A percentile compares a stretch with the other conserved stretches of the same genome.
phyloP scores from a whole-genome alignment of 2,329 filamentous ascomycete genomes.

The Neopestalotiopsis rosae region DNA sequence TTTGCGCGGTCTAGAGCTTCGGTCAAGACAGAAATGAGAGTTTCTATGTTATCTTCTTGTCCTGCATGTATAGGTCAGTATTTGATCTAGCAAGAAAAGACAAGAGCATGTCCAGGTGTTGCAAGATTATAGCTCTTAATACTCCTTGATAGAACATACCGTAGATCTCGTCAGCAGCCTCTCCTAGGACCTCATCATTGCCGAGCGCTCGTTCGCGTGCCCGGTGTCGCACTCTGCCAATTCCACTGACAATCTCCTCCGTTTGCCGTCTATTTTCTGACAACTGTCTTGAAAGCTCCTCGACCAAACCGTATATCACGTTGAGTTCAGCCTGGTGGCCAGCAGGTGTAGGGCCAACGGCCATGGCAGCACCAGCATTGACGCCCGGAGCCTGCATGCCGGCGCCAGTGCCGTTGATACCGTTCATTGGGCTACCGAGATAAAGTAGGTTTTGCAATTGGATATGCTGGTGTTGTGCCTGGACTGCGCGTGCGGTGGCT shows the following conservation, averaged over 20 bases:
- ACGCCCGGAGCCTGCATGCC: slow-evolving; percentile 37
- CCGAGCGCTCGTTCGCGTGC: slow-evolving; percentile 56
- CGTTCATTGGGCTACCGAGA: slow-evolving; percentile 18
- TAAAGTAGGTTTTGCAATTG: slow-evolving; percentile 17
- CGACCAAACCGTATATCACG: slow-evolving; percentile 72
- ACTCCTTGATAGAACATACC: slow-evolving; percentile 43
- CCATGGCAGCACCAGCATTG: slow-evolving; percentile 45
- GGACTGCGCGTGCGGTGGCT: slow-evolving; percentile 14
- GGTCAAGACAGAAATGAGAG: slow-evolving; percentile 64
- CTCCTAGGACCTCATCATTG: slow-evolving; percentile 64
- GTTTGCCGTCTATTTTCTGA: slow-evolving; percentile 65
- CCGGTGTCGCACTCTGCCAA: slow-evolving; percentile 64
- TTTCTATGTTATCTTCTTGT: slow-evolving; percentile 65
- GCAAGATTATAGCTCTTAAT: neutral
- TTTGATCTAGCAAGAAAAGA: neutral
- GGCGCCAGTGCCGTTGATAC: slow-evolving; percentile 22
- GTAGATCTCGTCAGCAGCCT: slow-evolving; percentile 61
- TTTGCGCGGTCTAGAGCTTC: slow-evolving; percentile 68
- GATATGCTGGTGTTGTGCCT: slow-evolving; percentile 19
- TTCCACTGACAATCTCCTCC: slow-evolving; percentile 68
- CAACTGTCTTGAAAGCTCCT: slow-evolving; percentile 68
- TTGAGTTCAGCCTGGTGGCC: slow-evolving; percentile 72
- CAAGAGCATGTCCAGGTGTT: neutral
- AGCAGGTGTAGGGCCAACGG: slow-evolving; percentile 65
- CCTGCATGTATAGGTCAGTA: slow-evolving; percentile 41